phyloP scores from a whole-genome alignment of 345 rosid species.

The Angophora floribunda region DNA sequence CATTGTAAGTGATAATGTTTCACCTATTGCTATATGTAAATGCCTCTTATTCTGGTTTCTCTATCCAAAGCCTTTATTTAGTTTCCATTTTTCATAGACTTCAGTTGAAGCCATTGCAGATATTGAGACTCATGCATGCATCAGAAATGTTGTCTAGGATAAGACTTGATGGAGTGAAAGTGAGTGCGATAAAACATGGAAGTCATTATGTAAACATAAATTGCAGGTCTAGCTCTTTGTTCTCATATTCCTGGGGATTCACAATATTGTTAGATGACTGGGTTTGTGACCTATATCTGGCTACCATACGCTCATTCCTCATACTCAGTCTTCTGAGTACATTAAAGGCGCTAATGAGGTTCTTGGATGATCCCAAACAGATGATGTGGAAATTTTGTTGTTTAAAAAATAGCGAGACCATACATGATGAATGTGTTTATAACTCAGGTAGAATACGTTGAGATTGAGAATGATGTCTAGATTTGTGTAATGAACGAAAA shows the following conservation, averaged over 20 bases:
- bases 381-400: not conserved
- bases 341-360: not conserved
- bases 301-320: not conserved
- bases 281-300: not conserved
- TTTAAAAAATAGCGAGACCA: not conserved
- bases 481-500: not conserved
- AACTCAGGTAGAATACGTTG: not conserved
- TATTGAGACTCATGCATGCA: not conserved
- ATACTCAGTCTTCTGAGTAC: not conserved
- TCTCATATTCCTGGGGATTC: not conserved
- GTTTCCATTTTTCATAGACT: not conserved
- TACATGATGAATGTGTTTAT: not conserved
- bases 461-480: not conserved
- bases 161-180: not conserved
- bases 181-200: not conserved
- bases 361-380: not conserved
- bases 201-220: not conserved
- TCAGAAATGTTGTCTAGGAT: not conserved
- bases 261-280: not conserved
- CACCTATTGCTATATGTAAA: not conserved
- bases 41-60: not conserved
- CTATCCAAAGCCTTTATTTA: not conserved
- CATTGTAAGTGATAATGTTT: not conserved
- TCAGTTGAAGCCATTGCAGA: not conserved
- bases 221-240: not conserved